These are phyloP conservation scores for Aspergillus sp. DNA, from an alignment of 2,329 filamentous ascomycete genomes.

Conservation along the genomic window DNA sequence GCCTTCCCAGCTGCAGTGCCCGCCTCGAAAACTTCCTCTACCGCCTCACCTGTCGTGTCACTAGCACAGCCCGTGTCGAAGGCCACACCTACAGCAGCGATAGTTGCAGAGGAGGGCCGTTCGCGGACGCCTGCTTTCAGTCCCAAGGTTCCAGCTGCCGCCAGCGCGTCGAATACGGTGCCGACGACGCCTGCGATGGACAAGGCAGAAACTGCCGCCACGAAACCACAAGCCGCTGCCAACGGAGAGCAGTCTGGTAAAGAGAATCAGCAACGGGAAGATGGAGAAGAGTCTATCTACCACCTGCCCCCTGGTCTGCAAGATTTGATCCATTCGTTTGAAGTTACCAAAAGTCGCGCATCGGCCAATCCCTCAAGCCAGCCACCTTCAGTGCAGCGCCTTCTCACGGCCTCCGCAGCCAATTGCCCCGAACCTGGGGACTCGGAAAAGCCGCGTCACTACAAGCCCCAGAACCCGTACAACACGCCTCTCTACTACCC, in stretches of 20 bases:
- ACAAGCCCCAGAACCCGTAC: slow-evolving; percentile 79
- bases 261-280: slow-evolving; percentile 37
- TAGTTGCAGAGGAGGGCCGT: slow-evolving; percentile 44
- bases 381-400: slow-evolving; percentile 67
- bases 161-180: slow-evolving; percentile 40
- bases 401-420: slow-evolving; percentile 73
- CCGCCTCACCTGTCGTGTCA: slow-evolving; percentile 55
- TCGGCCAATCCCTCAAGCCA: slow-evolving; percentile 48
- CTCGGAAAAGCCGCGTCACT: slow-evolving; percentile 77
- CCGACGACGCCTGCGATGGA: slow-evolving; percentile 50
- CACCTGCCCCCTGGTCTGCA: slow-evolving; percentile 86
- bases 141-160: slow-evolving; percentile 43
- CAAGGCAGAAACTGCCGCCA: slow-evolving; percentile 41
- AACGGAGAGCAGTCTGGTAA: slow-evolving; percentile 54
- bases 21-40: slow-evolving; percentile 56
- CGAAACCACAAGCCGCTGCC: slow-evolving; percentile 38
- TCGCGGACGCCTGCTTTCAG: slow-evolving; percentile 55
- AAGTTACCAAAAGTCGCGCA: slow-evolving; percentile 72
- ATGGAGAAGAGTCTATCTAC: slow-evolving; percentile 75
- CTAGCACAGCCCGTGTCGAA: slow-evolving; percentile 51
- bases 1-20: slow-evolving; percentile 52
- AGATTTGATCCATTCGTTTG: slow-evolving; percentile 88
- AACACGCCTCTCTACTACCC: slow-evolving; percentile 82
- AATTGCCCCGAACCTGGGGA: slow-evolving; percentile 75
- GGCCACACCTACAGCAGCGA: slow-evolving; percentile 36